Conservation (phyloP, 2,329 filamentous ascomycete species). For the Apiospora arundinis region DNA sequence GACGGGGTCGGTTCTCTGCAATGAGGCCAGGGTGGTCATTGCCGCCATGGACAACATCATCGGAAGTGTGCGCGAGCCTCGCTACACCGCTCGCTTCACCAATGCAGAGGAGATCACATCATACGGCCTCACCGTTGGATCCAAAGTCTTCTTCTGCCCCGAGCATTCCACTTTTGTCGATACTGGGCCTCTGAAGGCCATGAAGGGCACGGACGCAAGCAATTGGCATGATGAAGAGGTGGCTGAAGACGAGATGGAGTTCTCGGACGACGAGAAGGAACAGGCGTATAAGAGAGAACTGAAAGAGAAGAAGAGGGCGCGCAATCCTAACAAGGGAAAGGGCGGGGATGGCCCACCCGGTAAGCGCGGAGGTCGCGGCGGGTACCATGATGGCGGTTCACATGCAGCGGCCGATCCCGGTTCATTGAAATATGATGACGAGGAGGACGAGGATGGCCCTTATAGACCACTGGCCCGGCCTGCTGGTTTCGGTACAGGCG, state of each 20-base stretch:
- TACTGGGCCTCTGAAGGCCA: conserved; percentile 76
- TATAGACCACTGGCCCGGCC: conserved; percentile 77
- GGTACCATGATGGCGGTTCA: conserved; percentile 27
- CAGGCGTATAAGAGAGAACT: conserved; percentile 75
- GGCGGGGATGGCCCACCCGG: conserved; percentile 43
- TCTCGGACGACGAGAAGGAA: conserved; percentile 96
- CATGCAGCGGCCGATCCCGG: conserved; percentile 45
- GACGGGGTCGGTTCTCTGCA: conserved; percentile 81
- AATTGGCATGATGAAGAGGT: conserved; percentile 95
- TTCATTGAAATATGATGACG: conserved; percentile 71
- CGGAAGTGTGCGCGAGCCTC: conserved; percentile 82
- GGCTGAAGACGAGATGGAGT: conserved; percentile 85
- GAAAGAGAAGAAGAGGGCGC: conserved; percentile 68
- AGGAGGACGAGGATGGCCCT: conserved; percentile 68
- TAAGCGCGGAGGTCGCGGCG: conserved; percentile 31
- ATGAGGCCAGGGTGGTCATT: conserved; percentile 75
- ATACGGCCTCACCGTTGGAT: conserved; percentile 71
- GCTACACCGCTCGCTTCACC: conserved; percentile 83
- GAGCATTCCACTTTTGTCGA: conserved; percentile 84
- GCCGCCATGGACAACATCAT: conserved; percentile 86
- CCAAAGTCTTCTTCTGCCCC: conserved; percentile 79
- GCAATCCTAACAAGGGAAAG: conserved; percentile 45
- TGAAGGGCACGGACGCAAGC: conserved; percentile 92
- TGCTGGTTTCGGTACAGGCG: conserved; percentile 61
- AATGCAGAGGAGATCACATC: conserved; percentile 71